Evolutionary conservation across 2,329 filamentous ascomycete species (phyloP).

Genomic region (Purpureocillium lavendulum): DNA sequence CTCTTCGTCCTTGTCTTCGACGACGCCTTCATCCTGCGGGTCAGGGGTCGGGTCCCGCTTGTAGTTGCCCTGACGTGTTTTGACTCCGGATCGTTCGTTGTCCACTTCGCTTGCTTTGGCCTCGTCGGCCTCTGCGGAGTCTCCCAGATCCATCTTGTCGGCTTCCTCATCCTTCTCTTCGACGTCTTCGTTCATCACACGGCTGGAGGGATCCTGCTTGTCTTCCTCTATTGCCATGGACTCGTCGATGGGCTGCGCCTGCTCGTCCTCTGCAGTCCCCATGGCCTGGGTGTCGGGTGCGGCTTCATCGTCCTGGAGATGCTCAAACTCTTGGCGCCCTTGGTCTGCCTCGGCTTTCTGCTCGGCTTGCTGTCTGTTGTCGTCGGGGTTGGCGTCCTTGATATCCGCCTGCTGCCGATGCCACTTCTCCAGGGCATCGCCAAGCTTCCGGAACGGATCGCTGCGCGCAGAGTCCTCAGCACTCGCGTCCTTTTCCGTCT

Average conservation of each 20-base stretch:
- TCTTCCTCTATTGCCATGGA: conserved; percentile 77
- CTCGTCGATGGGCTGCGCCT: conserved; percentile 78
- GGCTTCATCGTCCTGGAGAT: conserved; percentile 76
- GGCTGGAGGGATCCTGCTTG: conserved; percentile 40
- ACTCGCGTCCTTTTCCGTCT: conserved; percentile 34
- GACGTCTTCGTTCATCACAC: conserved; percentile 44
- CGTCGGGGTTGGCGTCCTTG: conserved; percentile 42
- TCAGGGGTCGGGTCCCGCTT: conserved; percentile 39
- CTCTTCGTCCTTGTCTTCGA: conserved; percentile 42
- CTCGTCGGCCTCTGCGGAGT: conserved; percentile 26
- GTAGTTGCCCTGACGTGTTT: conserved; percentile 50
- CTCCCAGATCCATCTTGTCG: conserved; percentile 35
- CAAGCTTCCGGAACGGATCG: conserved; percentile 88
- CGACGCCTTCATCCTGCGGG: conserved; percentile 25
- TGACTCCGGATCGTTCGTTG: conserved; percentile 50
- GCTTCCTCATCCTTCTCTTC: conserved; percentile 36
- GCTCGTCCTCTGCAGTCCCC: conserved; percentile 79
- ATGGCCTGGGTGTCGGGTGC: conserved; percentile 85
- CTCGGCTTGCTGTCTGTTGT: conserved; percentile 38
- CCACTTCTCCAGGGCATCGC: conserved; percentile 87
- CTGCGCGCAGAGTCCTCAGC: conserved; percentile 35
- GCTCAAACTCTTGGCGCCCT: conserved; percentile 80
- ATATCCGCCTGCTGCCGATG: conserved; percentile 85
- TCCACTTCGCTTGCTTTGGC: conserved; percentile 35
- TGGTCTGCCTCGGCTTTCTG: conserved; percentile 54